Percentiles rank a stretch among this genome's conserved stretches.
Conservation (phyloP, 1,284 basidiomycete genomes). For the Moniliophthora roreri region DNA sequence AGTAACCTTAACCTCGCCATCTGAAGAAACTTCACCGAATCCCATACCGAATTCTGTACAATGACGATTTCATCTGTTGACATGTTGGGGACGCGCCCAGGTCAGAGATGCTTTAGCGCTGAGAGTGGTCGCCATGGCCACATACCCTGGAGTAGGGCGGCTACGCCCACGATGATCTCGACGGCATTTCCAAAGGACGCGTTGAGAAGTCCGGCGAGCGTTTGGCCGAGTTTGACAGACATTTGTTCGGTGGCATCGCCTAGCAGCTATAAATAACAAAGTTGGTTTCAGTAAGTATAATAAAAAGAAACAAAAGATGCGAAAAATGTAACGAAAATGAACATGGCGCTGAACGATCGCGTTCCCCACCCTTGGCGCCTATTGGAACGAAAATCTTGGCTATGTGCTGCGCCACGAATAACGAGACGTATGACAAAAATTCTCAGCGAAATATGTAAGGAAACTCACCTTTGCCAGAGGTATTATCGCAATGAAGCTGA, state of each 20-base stretch:
- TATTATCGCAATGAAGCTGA: constrained; percentile 86
- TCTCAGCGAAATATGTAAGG: neutral
- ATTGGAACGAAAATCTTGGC: neutral
- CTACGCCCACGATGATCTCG: constrained; percentile 86
- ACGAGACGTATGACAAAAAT: neutral
- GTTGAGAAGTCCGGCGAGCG: constrained; percentile 83
- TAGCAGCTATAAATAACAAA: constrained; percentile 47
- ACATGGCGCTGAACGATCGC: neutral
- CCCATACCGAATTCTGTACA: constrained; percentile 80
- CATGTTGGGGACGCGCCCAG: constrained; percentile 9
- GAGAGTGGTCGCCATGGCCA: constrained; percentile 1
- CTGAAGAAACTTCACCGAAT: neutral
- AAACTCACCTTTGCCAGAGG: constrained; percentile 75
- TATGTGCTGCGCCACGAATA: constrained; percentile 1
- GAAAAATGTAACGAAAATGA: too few relatives aligned
- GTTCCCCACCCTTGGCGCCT: neutral
- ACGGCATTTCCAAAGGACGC: constrained; percentile 83
- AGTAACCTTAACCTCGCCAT: neutral
- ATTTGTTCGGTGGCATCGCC: constrained; percentile 89
- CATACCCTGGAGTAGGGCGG: constrained; percentile 78
- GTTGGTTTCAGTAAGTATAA: constrained; percentile 3
- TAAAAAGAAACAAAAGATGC: constrained; percentile 4
- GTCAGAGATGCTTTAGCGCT: neutral
- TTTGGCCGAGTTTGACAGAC: constrained; percentile 77
- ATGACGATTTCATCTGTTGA: constrained; percentile 72